A percentile compares a stretch with the other conserved stretches of the same genome.
Conservation (phyloP, 2,329 filamentous ascomycete species). For the Ophiostoma novo-ulmi region DNA sequence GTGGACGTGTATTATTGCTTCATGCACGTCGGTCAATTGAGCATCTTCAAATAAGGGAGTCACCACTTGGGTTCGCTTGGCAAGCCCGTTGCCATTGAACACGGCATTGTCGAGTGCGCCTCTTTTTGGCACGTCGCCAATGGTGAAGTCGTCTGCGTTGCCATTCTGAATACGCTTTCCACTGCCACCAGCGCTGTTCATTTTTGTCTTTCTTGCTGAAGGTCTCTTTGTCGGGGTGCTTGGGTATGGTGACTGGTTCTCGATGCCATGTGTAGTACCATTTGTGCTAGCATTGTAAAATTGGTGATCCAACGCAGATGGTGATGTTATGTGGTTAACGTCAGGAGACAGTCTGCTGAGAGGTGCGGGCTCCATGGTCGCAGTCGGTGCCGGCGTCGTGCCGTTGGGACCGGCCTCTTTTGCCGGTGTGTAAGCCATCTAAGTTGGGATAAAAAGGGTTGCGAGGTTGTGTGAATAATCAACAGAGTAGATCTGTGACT, state of each 20-base stretch:
- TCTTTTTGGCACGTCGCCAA: slow-evolving; percentile 7
- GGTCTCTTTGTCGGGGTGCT: slow-evolving; percentile 16
- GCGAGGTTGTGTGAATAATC: background rate
- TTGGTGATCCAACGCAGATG: background rate
- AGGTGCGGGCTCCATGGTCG: background rate
- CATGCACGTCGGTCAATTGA: slow-evolving; percentile 1
- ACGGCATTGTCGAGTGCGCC: background rate
- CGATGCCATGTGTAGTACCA: background rate
- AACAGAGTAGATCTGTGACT: background rate
- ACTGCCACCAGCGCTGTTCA: background rate
- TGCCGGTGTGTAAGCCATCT: slow-evolving; percentile 18
- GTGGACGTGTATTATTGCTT: background rate
- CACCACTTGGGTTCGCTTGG: background rate
- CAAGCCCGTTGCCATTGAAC: background rate
- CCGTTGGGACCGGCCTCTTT: slow-evolving; percentile 8
- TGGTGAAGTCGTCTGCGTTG: slow-evolving; percentile 13
- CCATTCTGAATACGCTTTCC: background rate
- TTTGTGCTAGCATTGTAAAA: background rate
- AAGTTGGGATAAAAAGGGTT: background rate
- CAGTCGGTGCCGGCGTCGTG: background rate
- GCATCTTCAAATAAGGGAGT: background rate
- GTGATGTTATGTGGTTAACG: background rate
- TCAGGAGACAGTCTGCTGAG: slow-evolving; percentile 7
- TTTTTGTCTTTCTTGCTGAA: background rate
- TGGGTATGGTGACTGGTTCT: slow-evolving; percentile 10